phyloP scores from a whole-genome alignment of 2,329 filamentous ascomycete genomes.

The Helminthosporium solani region DNA sequence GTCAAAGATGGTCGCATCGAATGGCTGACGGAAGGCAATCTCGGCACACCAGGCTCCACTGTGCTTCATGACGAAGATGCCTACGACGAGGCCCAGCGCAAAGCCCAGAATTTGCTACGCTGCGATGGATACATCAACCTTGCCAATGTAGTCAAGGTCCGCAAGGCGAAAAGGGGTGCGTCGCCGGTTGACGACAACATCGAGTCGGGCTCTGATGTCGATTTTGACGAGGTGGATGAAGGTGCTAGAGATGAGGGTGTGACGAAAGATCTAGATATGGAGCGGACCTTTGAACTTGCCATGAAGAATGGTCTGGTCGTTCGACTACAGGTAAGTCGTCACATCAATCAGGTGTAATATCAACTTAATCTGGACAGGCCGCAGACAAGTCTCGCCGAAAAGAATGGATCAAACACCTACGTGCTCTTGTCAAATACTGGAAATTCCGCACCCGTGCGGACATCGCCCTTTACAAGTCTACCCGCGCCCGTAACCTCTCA shows the following conservation, averaged over 20 bases:
- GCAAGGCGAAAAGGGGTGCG: slow-evolving; percentile 55
- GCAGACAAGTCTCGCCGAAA: slow-evolving; percentile 59
- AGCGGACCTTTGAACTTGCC: slow-evolving; percentile 61
- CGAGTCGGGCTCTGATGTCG: slow-evolving; percentile 55
- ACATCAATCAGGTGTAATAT: no score
- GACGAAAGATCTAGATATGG: slow-evolving; percentile 55
- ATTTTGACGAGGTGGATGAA: slow-evolving; percentile 53
- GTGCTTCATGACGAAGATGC: slow-evolving; percentile 59
- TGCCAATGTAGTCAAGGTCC: slow-evolving; percentile 57
- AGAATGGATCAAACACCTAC: slow-evolving; percentile 63
- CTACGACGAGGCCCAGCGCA: slow-evolving; percentile 59
- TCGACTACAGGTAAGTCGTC: no score
- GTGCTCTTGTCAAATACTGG: slow-evolving; percentile 62
- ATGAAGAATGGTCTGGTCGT: slow-evolving; percentile 63
- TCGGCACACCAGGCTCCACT: slow-evolving; percentile 47
- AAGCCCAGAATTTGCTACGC: slow-evolving; percentile 57
- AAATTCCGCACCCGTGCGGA: slow-evolving; percentile 57
- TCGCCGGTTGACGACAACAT: slow-evolving; percentile 55
- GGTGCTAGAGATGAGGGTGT: slow-evolving; percentile 56
- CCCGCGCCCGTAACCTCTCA: slow-evolving; percentile 59
- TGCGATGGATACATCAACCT: slow-evolving; percentile 67
- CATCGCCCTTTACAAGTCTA: slow-evolving; percentile 57
- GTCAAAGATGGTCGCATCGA: slow-evolving; percentile 54
- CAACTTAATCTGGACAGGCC: no score
- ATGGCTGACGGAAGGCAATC: slow-evolving; percentile 54